Evolutionary conservation across 2,329 filamentous ascomycete genomes (phyloP), one percentile per base, ranked within the genome.

Genomic region (Hypoxylon sp.): DNA sequence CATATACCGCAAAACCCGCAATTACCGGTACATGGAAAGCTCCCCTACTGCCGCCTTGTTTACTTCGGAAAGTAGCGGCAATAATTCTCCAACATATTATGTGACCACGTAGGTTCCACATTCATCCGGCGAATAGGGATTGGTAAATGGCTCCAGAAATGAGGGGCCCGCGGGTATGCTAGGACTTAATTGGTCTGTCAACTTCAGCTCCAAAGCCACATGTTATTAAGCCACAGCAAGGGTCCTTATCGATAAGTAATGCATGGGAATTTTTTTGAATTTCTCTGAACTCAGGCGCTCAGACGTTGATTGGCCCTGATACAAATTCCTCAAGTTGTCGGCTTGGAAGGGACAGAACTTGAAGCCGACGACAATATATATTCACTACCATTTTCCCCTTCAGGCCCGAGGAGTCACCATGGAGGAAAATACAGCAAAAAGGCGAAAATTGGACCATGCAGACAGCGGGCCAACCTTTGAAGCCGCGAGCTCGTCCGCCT

Each of bases 401-500:
- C 5, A 5, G 9, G 13, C 7, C 9, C 11, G 30, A 30, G 3
- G 10, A 45, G 53, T 49, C 32, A 19, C 10, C 19, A 86, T 86
- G 84, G 83, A 85, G 69, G 79, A 78, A 23, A 81, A 74, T 63
- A 80, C 81, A 19, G 67, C 77, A 43, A 86, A 86, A 74, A 79
- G 84, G 64, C 82, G 84, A 52, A 86, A 86, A 74, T 76, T 85
- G 30, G 80, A 79, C 23, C 82, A 85, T 67, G 72, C 72, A 36
- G 77, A 76, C 63, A 68, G 68, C 32, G 73, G 69, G 0, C 68
- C 82, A 52, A 77, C 81, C 64, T 81, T 84, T 56, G 79, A 83
- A 67, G 77, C 79, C 51, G 78, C 76, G 34, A 79, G 75, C 61
- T 75, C 82, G 3, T 76, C 82, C 38, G 78, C 79, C 19, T 74